A percentile compares a stretch with the other conserved stretches of the same genome.
These are phyloP conservation scores for Colletotrichum sansevieriae DNA, from an alignment of 2,329 filamentous ascomycete species.

Conservation along the genomic window DNA sequence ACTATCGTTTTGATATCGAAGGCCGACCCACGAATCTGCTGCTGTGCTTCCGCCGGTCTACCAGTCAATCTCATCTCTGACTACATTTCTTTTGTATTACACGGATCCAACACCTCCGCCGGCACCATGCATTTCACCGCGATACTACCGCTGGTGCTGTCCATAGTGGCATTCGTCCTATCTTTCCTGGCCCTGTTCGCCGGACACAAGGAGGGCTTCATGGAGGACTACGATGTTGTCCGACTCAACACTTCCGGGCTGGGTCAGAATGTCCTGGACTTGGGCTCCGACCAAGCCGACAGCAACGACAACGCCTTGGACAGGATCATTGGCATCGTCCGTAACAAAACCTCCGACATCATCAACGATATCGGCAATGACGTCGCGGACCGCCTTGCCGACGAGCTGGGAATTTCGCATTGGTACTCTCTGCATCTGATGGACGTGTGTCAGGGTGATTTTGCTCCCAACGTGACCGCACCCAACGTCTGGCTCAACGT, in stretches of 20 bases:
- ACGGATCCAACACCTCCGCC: neutral
- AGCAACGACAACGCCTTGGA: constrained; percentile 48
- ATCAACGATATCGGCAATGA: constrained; percentile 57
- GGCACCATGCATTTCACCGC: constrained; percentile 47
- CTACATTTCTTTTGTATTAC: constrained; percentile 8
- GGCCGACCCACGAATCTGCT: neutral
- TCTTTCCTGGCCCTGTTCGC: constrained; percentile 56
- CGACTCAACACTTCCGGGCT: constrained; percentile 56
- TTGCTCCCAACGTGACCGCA: constrained; percentile 57
- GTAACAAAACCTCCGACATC: constrained; percentile 52
- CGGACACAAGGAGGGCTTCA: constrained; percentile 56
- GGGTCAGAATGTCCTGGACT: constrained; percentile 50
- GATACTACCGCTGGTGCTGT: constrained; percentile 53
- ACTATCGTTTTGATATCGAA: neutral
- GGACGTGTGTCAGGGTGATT: constrained; percentile 61
- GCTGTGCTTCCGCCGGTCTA: constrained; percentile 2
- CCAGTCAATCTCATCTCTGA: neutral
- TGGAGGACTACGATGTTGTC: constrained; percentile 58
- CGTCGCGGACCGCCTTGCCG: constrained; percentile 55
- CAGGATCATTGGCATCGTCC: constrained; percentile 46
- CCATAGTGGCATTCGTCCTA: constrained; percentile 55
- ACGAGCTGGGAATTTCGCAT: constrained; percentile 60
- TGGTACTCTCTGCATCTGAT: constrained; percentile 67
- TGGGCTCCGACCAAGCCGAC: constrained; percentile 28
- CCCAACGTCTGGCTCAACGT: constrained; percentile 55